Evolutionary conservation across 306 rosid species (phyloP).

Genomic region (Astragalus glycyphyllos): DNA sequence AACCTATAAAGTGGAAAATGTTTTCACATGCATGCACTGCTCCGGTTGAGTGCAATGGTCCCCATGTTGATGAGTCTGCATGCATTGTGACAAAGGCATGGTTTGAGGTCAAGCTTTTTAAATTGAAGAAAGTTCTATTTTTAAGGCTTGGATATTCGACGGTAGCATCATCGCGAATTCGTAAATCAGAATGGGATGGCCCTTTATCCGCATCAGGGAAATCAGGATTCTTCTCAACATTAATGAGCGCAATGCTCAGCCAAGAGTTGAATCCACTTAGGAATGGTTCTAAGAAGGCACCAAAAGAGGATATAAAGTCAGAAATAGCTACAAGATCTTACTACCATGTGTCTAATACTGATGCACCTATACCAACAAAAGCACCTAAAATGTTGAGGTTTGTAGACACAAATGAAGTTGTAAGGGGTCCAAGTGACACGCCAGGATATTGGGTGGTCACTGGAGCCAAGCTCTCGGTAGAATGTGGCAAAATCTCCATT

Average conservation of each 20-base stretch:
- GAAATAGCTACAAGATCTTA: too few species aligned
- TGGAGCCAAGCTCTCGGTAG: too few species aligned
- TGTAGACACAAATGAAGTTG: too few species aligned
- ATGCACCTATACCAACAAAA: too few species aligned
- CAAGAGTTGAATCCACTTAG: slow-evolving; percentile 28
- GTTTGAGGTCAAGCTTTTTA: slow-evolving; percentile 75
- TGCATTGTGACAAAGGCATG: slow-evolving; percentile 83
- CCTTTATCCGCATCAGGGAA: slow-evolving; percentile 60
- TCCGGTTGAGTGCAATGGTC: slow-evolving; percentile 66
- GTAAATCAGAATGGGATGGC: slow-evolving; percentile 92
- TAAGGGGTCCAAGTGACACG: too few species aligned
- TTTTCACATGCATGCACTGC: slow-evolving; percentile 86
- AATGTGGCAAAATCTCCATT: too few species aligned
- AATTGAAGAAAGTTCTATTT: slow-evolving; percentile 78
- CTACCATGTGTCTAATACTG: too few species aligned
- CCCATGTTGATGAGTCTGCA: slow-evolving; percentile 64
- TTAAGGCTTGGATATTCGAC: slow-evolving; percentile 84
- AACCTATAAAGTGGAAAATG: slow-evolving; percentile 79
- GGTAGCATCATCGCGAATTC: slow-evolving; percentile 66
- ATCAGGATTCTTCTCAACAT: slow-evolving; percentile 71
- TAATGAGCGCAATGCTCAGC: slow-evolving; percentile 79
- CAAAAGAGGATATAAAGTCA: too few species aligned
- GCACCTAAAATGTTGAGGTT: too few species aligned
- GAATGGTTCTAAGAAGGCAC: too few species aligned
- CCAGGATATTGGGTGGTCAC: too few species aligned